phyloP scores from a whole-genome alignment of 2,329 filamentous ascomycete species.

The Pseudogymnoascus pannorum region DNA sequence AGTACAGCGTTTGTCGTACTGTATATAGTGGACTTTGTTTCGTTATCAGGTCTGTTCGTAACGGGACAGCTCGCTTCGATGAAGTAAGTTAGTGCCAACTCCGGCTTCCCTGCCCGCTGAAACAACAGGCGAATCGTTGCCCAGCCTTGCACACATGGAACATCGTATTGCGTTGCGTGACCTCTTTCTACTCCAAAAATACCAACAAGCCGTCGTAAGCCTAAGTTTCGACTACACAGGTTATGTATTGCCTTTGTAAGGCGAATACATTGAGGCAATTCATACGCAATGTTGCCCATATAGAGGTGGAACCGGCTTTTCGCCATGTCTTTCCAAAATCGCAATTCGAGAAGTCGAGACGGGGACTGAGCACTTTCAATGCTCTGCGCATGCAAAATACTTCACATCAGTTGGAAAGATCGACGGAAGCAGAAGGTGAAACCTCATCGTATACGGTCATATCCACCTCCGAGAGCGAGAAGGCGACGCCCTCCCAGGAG shows the following conservation, averaged over 20 bases:
- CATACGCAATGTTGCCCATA: slow-evolving; percentile 24
- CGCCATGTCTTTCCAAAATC: slow-evolving; percentile 6
- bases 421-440: not conserved
- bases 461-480: not conserved
- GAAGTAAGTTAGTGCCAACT: slow-evolving; percentile 1
- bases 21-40: slow-evolving; percentile 4
- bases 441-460: not conserved
- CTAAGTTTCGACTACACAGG: not conserved
- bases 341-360: slow-evolving; percentile 8
- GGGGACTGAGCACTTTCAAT: not conserved
- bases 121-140: not conserved
- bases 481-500: not conserved
- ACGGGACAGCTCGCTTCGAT: slow-evolving; percentile 2
- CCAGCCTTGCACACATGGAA: slow-evolving; percentile 4
- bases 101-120: not conserved
- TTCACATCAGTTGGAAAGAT: not conserved
- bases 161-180: not conserved
- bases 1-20: not conserved
- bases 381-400: slow-evolving; percentile 1
- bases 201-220: not conserved
- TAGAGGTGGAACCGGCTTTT: slow-evolving; percentile 19
- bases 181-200: not conserved
- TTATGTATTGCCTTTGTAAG: slow-evolving; percentile 26
- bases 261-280: slow-evolving; percentile 23
- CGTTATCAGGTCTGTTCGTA: not conserved